Percentiles rank a stretch among this genome's conserved stretches.
These are phyloP conservation scores for Rhizophora mangle DNA, from an alignment of 345 rosid species.

Conservation along the genomic window DNA sequence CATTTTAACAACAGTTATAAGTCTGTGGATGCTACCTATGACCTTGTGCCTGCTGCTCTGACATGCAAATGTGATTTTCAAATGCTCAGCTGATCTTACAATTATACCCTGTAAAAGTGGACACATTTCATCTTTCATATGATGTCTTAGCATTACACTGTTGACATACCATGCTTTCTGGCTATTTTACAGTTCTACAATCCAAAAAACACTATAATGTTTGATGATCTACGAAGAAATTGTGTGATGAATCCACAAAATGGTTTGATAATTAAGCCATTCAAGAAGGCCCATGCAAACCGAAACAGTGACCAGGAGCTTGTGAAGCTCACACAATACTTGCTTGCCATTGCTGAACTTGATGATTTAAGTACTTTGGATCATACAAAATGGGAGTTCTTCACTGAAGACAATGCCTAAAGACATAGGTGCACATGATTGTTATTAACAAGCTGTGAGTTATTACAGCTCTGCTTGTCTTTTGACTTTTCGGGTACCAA, in stretches of 20 bases:
- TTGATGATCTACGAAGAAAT: slow-evolving; percentile 83
- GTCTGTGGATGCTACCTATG: no score
- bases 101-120: not conserved
- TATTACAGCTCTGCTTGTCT: slow-evolving; percentile 4
- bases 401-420: slow-evolving; percentile 54
- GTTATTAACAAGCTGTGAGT: slow-evolving; percentile 11
- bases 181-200: slow-evolving; percentile 57
- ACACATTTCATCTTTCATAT: not conserved
- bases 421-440: slow-evolving; percentile 63
- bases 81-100: not conserved
- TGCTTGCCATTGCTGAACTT: slow-evolving; percentile 82
- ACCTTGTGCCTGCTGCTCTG: not conserved
- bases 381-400: slow-evolving; percentile 73
- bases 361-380: slow-evolving; percentile 70
- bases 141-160: not conserved
- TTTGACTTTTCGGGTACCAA: slow-evolving; percentile 24
- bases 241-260: slow-evolving; percentile 95
- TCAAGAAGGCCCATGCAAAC: slow-evolving; percentile 82
- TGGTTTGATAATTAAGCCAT: slow-evolving; percentile 78
- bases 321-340: slow-evolving; percentile 72
- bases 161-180: slow-evolving; percentile 7
- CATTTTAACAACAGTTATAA: no score
- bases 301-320: slow-evolving; percentile 86
- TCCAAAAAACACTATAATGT: slow-evolving; percentile 90
- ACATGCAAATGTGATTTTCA: not conserved